phyloP scores from a whole-genome alignment of 73 alveolate species.

The Paraurostyla sp. region DNA sequence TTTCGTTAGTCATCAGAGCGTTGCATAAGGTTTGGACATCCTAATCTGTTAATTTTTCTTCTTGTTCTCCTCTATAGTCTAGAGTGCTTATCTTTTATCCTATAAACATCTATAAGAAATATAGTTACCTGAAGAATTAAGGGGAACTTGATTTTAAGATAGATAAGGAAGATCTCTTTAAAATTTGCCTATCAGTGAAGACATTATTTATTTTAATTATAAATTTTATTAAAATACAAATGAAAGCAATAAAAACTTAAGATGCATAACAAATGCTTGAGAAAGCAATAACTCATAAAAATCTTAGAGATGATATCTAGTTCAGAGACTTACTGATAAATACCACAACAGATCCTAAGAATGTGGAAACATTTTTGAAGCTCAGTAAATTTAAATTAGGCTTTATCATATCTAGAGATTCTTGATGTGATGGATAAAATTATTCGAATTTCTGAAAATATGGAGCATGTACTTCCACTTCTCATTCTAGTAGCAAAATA shows the following conservation, averaged over 20 bases:
- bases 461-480: slow-evolving; percentile 8
- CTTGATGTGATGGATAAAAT: slow-evolving; percentile 25
- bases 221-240: neutral
- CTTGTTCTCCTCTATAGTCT: slow-evolving; percentile 63
- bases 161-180: slow-evolving; percentile 55
- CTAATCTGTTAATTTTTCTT: slow-evolving; percentile 49
- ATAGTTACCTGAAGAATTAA: slow-evolving; percentile 55
- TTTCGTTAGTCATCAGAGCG: slow-evolving; percentile 39
- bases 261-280: slow-evolving; percentile 7
- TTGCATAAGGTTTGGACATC: slow-evolving; percentile 43
- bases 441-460: slow-evolving; percentile 9
- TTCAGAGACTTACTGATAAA: slow-evolving; percentile 10
- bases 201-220: slow-evolving; percentile 15
- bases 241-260: neutral
- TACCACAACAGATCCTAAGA: neutral
- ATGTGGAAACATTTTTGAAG: neutral
- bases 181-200: slow-evolving; percentile 26
- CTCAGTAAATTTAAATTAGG: neutral
- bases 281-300: neutral
- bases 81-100: slow-evolving; percentile 37
- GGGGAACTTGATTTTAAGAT: slow-evolving; percentile 14
- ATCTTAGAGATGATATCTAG: slow-evolving; percentile 1
- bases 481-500: neutral
- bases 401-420: neutral
- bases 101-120: neutral